Conservation (phyloP, 148 eudicot genomes). For the Bassia scoparia region DNA sequence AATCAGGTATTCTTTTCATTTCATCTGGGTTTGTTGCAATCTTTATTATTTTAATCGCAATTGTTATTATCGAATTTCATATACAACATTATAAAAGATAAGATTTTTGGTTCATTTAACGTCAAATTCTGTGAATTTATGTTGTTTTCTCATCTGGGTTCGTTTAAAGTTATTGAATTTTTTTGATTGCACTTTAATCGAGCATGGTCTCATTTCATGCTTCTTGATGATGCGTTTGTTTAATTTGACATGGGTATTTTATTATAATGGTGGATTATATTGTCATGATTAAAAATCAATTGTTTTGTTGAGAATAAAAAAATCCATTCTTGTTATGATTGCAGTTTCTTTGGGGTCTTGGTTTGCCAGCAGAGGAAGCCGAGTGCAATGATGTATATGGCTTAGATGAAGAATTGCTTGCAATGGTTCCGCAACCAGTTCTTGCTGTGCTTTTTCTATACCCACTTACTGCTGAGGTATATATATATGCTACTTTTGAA, state of each 20-base stretch:
- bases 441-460: conserved; percentile 79
- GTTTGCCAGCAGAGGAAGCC: conserved; percentile 62
- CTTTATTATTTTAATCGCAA: background rate
- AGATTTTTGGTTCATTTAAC: background rate
- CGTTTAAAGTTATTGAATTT: background rate
- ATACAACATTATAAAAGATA: background rate
- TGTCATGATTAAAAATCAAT: background rate
- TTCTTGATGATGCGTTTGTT: too few species aligned
- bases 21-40: conserved; percentile 5
- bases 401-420: conserved; percentile 75
- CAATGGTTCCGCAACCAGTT: conserved; percentile 89
- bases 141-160: conserved; percentile 6
- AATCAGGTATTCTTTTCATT: conserved; percentile 55
- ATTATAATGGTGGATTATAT: too few species aligned
- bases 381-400: conserved; percentile 95
- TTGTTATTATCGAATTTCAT: background rate
- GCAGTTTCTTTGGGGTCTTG: conserved; percentile 93
- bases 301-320: too few species aligned
- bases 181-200: background rate
- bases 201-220: too few species aligned
- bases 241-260: too few species aligned
- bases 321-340: conserved; percentile 24
- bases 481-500: background rate
- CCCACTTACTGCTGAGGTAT: conserved; percentile 68
- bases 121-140: background rate